Evolutionary conservation across 2,329 filamentous ascomycete genomes (phyloP), one percentile per base, ranked within the genome.

Genomic region (Aspergillus sp.): DNA sequence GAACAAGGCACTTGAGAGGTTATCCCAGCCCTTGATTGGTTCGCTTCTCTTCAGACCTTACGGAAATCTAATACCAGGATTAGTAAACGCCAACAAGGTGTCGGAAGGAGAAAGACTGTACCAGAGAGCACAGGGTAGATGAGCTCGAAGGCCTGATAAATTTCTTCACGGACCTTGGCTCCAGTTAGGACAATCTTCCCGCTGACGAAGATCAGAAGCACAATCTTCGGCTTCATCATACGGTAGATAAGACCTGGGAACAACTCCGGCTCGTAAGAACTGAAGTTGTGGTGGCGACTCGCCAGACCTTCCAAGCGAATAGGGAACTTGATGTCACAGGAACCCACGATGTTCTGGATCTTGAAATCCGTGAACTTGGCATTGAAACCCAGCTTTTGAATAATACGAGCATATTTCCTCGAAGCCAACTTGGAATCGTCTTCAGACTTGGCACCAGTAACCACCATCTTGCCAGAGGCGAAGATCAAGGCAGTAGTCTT

Each of bases 221-320:
- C 93, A 67, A 98, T 96, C 87, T 98, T 98, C 19, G 95, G 95
- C 84, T 98, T 98, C 84, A 98, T 97, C 95, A 99, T 99, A 76
- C 95, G 92, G 80, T 99, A 99, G 80, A 99, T 99, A 52, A 99
- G 88, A 86, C 95, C 95, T 71, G 95, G 95, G 85, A 98, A 99
- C 75, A 99, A 78, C 75, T 99, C 95, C 66, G 95, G 95, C 78
- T 99, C 95, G 78, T 99, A 99, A 57, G 93, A 97, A 79, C 91
- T 96, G 86, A 98, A 99, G 81, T 96, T 96, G 84, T 98, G 93
- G 84, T 99, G 95, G 79, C 93, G 91, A 67, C 90, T 95, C 15
- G 95, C 95, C 74, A 99, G 82, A 79, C 95, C 95, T 76, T 98
- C 95, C 58, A 99, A 84, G 66, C 95, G 91, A 68, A 99, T 97